These are phyloP conservation scores for Silybum marianum DNA, from an alignment of 129 eudicot genomes.

Conservation along the genomic window DNA sequence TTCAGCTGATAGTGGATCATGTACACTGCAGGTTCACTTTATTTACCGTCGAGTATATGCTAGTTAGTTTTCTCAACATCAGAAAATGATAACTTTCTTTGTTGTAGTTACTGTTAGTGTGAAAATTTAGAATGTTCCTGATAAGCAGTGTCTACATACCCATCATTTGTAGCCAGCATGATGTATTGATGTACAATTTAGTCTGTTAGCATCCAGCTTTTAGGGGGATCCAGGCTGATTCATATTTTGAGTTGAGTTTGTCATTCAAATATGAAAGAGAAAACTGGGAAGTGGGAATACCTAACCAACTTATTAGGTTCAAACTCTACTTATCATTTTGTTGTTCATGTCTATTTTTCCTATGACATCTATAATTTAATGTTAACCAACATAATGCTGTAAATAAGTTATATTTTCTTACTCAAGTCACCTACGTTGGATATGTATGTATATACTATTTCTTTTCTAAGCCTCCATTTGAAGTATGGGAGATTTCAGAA, in stretches of 20 bases:
- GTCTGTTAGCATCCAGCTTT: background rate
- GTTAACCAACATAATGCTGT: background rate
- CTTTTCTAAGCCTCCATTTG: background rate
- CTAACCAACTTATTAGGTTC: background rate
- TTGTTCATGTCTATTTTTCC: background rate
- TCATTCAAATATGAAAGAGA: background rate
- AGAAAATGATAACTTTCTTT: background rate
- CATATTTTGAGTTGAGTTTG: background rate
- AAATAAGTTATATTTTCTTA: background rate
- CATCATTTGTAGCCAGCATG: background rate
- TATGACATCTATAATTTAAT: background rate
- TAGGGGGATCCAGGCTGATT: background rate
- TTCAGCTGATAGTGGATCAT: conserved; percentile 5
- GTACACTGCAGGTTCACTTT: background rate
- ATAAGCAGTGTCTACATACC: background rate
- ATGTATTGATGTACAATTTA: background rate
- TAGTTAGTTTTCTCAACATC: background rate
- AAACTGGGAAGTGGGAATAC: background rate
- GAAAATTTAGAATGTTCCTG: background rate
- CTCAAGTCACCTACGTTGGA: background rate
- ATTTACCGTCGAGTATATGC: background rate
- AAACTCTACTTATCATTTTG: background rate
- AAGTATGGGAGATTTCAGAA: background rate
- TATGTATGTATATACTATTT: background rate
- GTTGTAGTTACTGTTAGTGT: background rate